Evolutionary conservation across 306 rosid genomes (phyloP).

Genomic region (Dicorynia guianensis): DNA sequence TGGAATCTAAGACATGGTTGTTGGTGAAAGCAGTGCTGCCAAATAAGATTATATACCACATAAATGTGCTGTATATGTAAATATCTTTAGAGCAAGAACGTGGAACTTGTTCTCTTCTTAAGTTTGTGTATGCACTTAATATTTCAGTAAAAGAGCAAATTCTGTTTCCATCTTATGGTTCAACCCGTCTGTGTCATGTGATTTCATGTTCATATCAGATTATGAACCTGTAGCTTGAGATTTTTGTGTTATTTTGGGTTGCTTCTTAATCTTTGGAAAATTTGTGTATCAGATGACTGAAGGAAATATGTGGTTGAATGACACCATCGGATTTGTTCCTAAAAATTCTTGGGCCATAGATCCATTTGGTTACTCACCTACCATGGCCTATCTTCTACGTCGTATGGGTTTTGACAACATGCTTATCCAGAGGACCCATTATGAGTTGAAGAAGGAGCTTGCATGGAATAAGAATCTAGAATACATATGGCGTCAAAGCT

Average conservation of each 20-base stretch:
- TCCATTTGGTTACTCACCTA: conserved; percentile 98
- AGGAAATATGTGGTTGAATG: conserved; percentile 96
- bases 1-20: background rate
- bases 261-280: conserved; percentile 39
- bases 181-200: conserved; percentile 10
- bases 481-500: conserved; percentile 95
- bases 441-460: conserved; percentile 97
- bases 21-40: conserved; percentile 10
- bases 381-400: conserved; percentile 98
- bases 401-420: conserved; percentile 99
- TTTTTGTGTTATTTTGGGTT: conserved; percentile 30
- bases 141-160: conserved; percentile 11
- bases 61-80: background rate
- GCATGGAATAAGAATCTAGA: conserved; percentile 87
- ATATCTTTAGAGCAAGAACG: too few relatives aligned
- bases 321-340: conserved; percentile 88
- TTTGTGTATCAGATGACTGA: conserved; percentile 78
- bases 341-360: conserved; percentile 99
- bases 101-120: background rate
- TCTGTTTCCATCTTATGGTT: background rate
- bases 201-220: conserved; percentile 27
- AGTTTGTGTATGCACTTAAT: background rate
- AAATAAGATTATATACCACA: background rate
- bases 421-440: conserved; percentile 99
- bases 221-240: conserved; percentile 17